A percentile compares a stretch with the other conserved stretches of the same genome.
Evolutionary conservation across 1,139 yeast species (phyloP).

Genomic region (Kodamaea fungicola): DNA sequence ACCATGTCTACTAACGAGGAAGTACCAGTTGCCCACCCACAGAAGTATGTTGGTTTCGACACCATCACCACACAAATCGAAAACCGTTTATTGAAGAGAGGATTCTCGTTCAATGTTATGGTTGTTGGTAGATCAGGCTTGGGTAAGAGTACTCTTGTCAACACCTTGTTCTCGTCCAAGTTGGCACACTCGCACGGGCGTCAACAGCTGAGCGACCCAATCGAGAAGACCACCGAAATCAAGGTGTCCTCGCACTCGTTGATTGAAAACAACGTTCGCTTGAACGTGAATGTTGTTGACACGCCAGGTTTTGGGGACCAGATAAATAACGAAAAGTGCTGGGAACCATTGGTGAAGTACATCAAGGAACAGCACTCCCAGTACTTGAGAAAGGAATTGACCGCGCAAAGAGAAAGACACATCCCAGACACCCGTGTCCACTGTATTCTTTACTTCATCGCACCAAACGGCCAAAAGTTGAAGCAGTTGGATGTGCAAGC

Average conservation of each 20-base stretch:
- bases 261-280: slow-evolving; percentile 81
- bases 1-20: slow-evolving; percentile 16
- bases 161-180: slow-evolving; percentile 84
- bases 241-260: slow-evolving; percentile 65
- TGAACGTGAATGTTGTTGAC: slow-evolving; percentile 84
- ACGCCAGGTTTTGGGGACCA: slow-evolving; percentile 99
- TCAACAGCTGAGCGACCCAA: slow-evolving; percentile 60
- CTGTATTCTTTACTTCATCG: slow-evolving; percentile 85
- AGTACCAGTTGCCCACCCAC: slow-evolving; percentile 27
- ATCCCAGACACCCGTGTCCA: slow-evolving; percentile 93
- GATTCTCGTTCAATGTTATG: slow-evolving; percentile 92
- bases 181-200: slow-evolving; percentile 75
- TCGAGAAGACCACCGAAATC: slow-evolving; percentile 86
- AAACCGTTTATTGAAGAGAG: slow-evolving; percentile 84
- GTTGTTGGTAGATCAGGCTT: slow-evolving; percentile 93
- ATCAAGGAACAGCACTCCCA: slow-evolving; percentile 95
- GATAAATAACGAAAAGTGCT: slow-evolving; percentile 89
- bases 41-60: slow-evolving; percentile 86
- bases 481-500: slow-evolving; percentile 81
- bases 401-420: slow-evolving; percentile 86
- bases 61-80: slow-evolving; percentile 95
- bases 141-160: slow-evolving; percentile 88
- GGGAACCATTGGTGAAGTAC: slow-evolving; percentile 96
- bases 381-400: slow-evolving; percentile 89
- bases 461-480: slow-evolving; percentile 82